Conservation (phyloP, 768 basidiomycete genomes). For the Jaapia argillacea region DNA sequence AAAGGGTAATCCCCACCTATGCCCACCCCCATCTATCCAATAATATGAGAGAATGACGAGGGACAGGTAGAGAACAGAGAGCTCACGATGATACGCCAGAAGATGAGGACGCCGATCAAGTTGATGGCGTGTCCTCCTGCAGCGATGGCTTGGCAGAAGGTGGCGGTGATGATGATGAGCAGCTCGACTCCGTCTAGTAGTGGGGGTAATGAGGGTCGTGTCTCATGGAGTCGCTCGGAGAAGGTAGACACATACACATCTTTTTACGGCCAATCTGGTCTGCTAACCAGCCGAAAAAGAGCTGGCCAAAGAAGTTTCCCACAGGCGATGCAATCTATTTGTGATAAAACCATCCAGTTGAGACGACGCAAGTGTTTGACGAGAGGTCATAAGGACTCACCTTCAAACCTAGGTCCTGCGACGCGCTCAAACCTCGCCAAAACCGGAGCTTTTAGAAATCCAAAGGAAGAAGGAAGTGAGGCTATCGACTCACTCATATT, state of each 20-base stretch:
- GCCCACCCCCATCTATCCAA: conserved; percentile 22
- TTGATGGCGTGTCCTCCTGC: conserved; percentile 25
- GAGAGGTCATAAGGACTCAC: no score
- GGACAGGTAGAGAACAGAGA: neutral
- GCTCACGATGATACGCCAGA: conserved; percentile 35
- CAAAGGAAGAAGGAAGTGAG: no score
- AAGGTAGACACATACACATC: conserved; percentile 18
- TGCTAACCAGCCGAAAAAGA: conserved; percentile 36
- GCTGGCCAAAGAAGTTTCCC: conserved; percentile 29
- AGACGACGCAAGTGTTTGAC: no score
- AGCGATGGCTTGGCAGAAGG: conserved; percentile 28
- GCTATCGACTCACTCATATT: no score
- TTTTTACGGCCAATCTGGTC: conserved; percentile 31
- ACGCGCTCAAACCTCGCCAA: no score
- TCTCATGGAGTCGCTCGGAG: no score
- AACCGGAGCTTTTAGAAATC: no score
- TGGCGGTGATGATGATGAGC: conserved; percentile 27
- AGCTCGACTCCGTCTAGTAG: conserved; percentile 34
- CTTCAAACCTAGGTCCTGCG: conserved; percentile 37
- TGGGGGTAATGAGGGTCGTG: conserved; percentile 1
- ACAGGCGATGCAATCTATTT: conserved; percentile 29
- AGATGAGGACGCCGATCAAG: conserved; percentile 32
- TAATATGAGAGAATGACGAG: no score
- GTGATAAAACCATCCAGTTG: no score
- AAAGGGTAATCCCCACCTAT: conserved; percentile 41